phyloP scores from a whole-genome alignment of 1,284 basidiomycete genomes.

The Irpex lacteus region DNA sequence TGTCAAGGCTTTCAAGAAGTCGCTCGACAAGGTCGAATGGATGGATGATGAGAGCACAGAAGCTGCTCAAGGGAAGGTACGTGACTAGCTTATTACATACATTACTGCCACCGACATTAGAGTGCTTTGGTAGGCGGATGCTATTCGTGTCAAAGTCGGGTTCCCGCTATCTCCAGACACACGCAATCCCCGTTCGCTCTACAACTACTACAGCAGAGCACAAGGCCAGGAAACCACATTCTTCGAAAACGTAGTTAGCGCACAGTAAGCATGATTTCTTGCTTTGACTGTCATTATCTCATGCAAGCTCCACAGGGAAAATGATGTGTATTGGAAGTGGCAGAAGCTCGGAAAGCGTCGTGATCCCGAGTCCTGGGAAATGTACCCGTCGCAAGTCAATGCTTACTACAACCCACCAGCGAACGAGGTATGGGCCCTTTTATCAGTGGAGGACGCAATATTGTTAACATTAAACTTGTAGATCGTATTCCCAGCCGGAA shows the following conservation, averaged over 20 bases:
- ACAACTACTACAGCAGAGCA: slow-evolving; percentile 73
- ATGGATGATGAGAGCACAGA: slow-evolving; percentile 86
- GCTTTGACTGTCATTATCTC: not conserved
- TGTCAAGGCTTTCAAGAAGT: slow-evolving; percentile 80
- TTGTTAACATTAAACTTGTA: slow-evolving; percentile 30
- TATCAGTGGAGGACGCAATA: not conserved
- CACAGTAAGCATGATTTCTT: slow-evolving; percentile 38
- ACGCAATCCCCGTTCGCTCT: slow-evolving; percentile 65
- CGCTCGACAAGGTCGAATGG: slow-evolving; percentile 81
- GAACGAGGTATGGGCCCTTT: slow-evolving; percentile 56
- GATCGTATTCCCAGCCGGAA: slow-evolving; percentile 97
- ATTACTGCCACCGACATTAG: not conserved
- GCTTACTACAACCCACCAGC: slow-evolving; percentile 80
- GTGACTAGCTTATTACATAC: not conserved
- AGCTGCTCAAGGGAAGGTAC: slow-evolving; percentile 83
- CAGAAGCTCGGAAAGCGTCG: slow-evolving; percentile 69
- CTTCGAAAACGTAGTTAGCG: slow-evolving; percentile 81
- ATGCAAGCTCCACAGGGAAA: slow-evolving; percentile 37
- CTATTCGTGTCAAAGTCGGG: slow-evolving; percentile 82
- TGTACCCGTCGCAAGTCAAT: slow-evolving; percentile 81
- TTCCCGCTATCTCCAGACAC: slow-evolving; percentile 89
- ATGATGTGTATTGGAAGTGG: slow-evolving; percentile 70
- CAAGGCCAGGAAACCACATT: slow-evolving; percentile 68
- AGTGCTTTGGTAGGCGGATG: slow-evolving; percentile 53
- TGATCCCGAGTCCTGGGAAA: slow-evolving; percentile 83